A percentile compares a stretch with the other conserved stretches of the same genome.
These are phyloP conservation scores for Singerocomus rubriflavus DNA, from an alignment of 1,284 basidiomycete species.

Conservation along the genomic window DNA sequence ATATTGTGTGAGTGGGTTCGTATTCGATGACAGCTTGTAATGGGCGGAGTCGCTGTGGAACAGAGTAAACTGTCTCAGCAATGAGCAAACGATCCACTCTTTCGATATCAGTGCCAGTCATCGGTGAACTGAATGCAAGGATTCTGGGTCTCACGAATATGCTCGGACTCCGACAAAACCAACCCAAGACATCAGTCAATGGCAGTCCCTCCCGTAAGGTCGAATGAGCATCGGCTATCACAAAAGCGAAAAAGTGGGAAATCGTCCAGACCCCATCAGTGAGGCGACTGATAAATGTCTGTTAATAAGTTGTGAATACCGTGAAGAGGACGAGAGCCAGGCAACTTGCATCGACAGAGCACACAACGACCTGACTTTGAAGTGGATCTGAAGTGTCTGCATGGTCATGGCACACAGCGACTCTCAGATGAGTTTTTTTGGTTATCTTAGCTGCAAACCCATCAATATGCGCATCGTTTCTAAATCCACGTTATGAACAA, in stretches of 20 bases:
- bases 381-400: conserved; percentile 28
- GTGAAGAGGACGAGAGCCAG: conserved; percentile 2
- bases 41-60: conserved; percentile 36
- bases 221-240: conserved; percentile 39
- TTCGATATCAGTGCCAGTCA: conserved; percentile 32
- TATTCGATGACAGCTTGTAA: conserved; percentile 37
- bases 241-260: conserved; percentile 42
- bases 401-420: conserved; percentile 21
- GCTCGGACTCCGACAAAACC: conserved; percentile 42
- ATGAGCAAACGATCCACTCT: conserved; percentile 40
- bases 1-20: conserved; percentile 25
- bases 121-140: conserved; percentile 39
- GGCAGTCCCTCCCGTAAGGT: conserved; percentile 27
- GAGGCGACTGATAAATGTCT: conserved; percentile 34
- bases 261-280: conserved; percentile 33
- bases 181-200: conserved; percentile 42
- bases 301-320: conserved; percentile 9
- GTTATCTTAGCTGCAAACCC: conserved; percentile 17
- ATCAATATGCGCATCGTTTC: conserved; percentile 16
- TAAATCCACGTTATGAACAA: conserved; percentile 12
- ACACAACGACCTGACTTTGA: conserved; percentile 38
- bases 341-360: conserved; percentile 36
- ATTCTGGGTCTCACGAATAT: conserved; percentile 40
- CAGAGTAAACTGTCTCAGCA: conserved; percentile 34
- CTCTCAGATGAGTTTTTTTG: conserved; percentile 18